A percentile compares a stretch with the other conserved stretches of the same genome.
These are phyloP conservation scores for Wilhelminamyces savonicus DNA, from an alignment of 805 yeast genomes.

Conservation along the genomic window DNA sequence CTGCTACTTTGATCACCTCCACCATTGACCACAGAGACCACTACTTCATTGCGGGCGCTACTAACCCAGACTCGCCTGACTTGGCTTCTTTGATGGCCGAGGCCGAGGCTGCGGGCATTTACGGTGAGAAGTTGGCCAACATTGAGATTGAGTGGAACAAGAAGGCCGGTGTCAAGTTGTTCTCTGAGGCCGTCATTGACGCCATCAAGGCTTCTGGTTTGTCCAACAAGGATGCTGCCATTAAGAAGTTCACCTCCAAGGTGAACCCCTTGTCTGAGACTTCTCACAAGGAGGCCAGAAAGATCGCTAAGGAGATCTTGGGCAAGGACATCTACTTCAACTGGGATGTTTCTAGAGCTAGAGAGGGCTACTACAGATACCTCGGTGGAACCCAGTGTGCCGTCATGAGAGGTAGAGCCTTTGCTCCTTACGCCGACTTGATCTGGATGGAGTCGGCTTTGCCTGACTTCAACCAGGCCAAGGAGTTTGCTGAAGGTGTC, in stretches of 20 bases:
- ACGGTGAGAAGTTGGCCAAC: slow-evolving; percentile 62
- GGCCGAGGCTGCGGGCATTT: slow-evolving; percentile 72
- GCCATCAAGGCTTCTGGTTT: slow-evolving; percentile 59
- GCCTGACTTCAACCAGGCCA: slow-evolving; percentile 90
- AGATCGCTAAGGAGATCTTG: slow-evolving; percentile 63
- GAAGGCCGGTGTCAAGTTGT: slow-evolving; percentile 79
- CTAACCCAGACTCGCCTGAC: slow-evolving; percentile 75
- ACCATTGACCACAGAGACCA: slow-evolving; percentile 95
- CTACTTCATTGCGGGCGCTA: slow-evolving; percentile 83
- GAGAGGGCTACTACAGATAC: slow-evolving; percentile 97
- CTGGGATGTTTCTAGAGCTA: slow-evolving; percentile 93
- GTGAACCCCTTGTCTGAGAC: slow-evolving; percentile 72
- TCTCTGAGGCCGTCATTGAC: slow-evolving; percentile 87
- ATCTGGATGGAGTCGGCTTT: slow-evolving; percentile 98
- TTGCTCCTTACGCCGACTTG: slow-evolving; percentile 90
- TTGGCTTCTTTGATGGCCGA: slow-evolving; percentile 71
- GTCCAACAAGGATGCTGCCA: slow-evolving; percentile 55
- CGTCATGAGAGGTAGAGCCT: slow-evolving; percentile 92
- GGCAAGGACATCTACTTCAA: slow-evolving; percentile 84
- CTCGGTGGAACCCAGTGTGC: slow-evolving; percentile 97
- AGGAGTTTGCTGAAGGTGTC: slow-evolving; percentile 92
- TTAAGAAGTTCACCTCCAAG: slow-evolving; percentile 56
- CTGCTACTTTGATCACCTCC: slow-evolving; percentile 90
- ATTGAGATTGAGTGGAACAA: slow-evolving; percentile 79
- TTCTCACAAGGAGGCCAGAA: slow-evolving; percentile 75